A percentile compares a stretch with the other conserved stretches of the same genome.
Conservation (phyloP, 768 basidiomycete species). For the Amanita jacksonii region DNA sequence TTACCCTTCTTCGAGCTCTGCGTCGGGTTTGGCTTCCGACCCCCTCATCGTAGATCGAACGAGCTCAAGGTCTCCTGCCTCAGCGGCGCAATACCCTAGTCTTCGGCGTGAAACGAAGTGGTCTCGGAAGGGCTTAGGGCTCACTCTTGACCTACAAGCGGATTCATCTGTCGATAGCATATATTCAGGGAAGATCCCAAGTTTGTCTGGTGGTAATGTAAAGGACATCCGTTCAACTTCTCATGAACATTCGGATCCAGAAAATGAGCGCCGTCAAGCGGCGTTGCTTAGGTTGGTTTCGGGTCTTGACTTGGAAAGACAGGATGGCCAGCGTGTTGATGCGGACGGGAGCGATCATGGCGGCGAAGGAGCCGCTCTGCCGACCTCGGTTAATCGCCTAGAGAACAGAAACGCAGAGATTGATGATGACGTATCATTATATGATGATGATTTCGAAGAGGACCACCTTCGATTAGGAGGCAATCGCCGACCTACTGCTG, state of each 20-base stretch:
- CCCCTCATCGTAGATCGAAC: constrained; percentile 13
- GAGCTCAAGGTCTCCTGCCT: background rate
- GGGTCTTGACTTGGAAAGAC: constrained; percentile 16
- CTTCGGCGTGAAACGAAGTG: background rate
- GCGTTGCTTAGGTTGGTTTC: constrained; percentile 29
- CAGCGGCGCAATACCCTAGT: background rate
- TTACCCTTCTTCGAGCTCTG: constrained; percentile 26
- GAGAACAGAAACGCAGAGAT: background rate
- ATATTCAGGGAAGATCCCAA: background rate
- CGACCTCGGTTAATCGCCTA: constrained; percentile 15
- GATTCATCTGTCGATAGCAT: constrained; percentile 1
- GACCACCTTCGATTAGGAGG: no score
- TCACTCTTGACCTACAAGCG: constrained; percentile 12
- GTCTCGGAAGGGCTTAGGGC: constrained; percentile 14
- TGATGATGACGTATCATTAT: constrained; percentile 11
- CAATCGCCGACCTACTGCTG: no score
- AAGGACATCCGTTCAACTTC: background rate
- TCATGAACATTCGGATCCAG: constrained; percentile 12
- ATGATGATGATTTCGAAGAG: constrained; percentile 24
- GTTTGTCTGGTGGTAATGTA: background rate
- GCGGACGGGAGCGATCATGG: constrained; percentile 23
- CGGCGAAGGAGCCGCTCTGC: constrained; percentile 27
- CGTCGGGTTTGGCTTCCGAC: constrained; percentile 25
- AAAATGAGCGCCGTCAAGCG: constrained; percentile 21
- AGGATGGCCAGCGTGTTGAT: constrained; percentile 4